A percentile compares a stretch with the other conserved stretches of the same genome.
Evolutionary conservation across 495 filamentous ascomycete genomes (phyloP).

Genomic region (Xylaria bambusicola): DNA sequence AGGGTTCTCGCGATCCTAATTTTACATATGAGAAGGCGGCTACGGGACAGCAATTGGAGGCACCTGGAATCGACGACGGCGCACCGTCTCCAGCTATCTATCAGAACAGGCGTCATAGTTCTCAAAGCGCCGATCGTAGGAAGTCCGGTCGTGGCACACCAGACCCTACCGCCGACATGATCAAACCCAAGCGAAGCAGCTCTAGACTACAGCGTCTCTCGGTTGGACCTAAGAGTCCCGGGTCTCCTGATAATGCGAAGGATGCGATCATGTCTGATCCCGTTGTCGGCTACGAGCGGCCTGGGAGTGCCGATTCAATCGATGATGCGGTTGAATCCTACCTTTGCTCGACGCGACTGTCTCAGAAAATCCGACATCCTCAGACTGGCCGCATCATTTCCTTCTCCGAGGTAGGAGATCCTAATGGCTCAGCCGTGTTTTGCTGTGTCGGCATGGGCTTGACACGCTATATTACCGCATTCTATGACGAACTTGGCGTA

Average conservation of each 20-base stretch:
- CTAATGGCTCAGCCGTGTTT: constrained; percentile 87
- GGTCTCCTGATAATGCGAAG: constrained; percentile 32
- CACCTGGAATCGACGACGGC: constrained; percentile 56
- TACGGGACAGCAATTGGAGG: constrained; percentile 27
- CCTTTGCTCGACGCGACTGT: constrained; percentile 76
- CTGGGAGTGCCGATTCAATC: constrained; percentile 79
- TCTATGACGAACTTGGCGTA: constrained; percentile 94
- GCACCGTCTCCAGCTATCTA: constrained; percentile 70
- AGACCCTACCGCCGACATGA: constrained; percentile 36
- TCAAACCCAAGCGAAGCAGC: constrained; percentile 48
- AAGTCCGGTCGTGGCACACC: constrained; percentile 44
- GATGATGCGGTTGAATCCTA: constrained; percentile 88
- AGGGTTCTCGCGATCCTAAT: constrained; percentile 21
- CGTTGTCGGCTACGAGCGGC: constrained; percentile 57
- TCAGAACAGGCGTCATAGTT: constrained; percentile 53
- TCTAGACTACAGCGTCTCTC: constrained; percentile 52
- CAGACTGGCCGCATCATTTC: constrained; percentile 85
- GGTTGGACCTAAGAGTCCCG: constrained; percentile 41
- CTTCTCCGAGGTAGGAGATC: constrained; percentile 96
- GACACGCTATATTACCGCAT: constrained; percentile 92
- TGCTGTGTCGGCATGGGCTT: constrained; percentile 98
- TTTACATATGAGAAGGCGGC: constrained; percentile 28
- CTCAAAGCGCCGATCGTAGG: constrained; percentile 42
- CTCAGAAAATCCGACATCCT: constrained; percentile 82
- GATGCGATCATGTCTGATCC: constrained; percentile 33